Conservation (phyloP, 257 asterid species). For the Primulina tabacum region DNA sequence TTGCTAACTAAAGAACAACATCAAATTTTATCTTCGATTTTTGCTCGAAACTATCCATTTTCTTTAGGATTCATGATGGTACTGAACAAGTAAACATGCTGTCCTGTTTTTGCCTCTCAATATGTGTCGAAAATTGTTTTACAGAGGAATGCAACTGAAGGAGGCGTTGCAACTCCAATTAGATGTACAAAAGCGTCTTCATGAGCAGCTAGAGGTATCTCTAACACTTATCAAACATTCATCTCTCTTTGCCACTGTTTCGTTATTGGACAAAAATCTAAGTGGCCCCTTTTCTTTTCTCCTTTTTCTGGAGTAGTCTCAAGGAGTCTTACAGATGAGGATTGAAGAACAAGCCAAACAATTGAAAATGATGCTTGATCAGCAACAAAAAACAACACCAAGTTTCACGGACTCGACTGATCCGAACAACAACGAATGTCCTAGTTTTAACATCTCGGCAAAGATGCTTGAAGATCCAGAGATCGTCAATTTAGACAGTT, state of each 20-base stretch:
- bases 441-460: slow-evolving; percentile 29
- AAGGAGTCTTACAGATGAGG: slow-evolving; percentile 58
- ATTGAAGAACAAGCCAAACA: slow-evolving; percentile 72
- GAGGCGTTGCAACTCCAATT: slow-evolving; percentile 73
- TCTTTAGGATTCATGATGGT: neutral
- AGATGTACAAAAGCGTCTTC: slow-evolving; percentile 79
- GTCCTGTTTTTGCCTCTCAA: neutral
- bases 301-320: slow-evolving; percentile 36
- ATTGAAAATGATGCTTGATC: slow-evolving; percentile 57
- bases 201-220: slow-evolving; percentile 83
- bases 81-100: neutral
- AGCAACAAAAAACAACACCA: slow-evolving; percentile 47
- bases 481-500: slow-evolving; percentile 33
- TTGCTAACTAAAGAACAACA: neutral
- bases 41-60: neutral
- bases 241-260: neutral
- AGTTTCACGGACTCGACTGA: slow-evolving; percentile 33
- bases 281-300: neutral
- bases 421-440: slow-evolving; percentile 27
- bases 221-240: neutral
- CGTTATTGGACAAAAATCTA: neutral
- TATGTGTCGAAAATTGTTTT: neutral
- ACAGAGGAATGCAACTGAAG: slow-evolving; percentile 67
- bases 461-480: slow-evolving; percentile 32
- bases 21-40: neutral